A percentile compares a stretch with the other conserved stretches of the same genome.
These are phyloP conservation scores for Agaricus subrufescens DNA, from an alignment of 768 basidiomycete genomes.

Conservation along the genomic window DNA sequence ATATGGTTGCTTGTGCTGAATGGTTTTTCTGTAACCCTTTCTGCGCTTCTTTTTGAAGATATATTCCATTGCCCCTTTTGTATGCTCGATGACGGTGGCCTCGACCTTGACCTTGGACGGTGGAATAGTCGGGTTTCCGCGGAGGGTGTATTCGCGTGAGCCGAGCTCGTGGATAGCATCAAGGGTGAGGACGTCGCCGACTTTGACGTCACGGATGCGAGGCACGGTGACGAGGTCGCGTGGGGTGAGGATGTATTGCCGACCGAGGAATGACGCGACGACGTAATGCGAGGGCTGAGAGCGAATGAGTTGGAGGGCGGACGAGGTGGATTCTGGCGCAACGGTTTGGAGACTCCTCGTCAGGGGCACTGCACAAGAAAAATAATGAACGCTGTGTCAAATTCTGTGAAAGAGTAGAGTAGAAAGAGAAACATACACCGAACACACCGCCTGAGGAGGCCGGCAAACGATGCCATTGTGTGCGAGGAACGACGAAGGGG, in stretches of 20 bases:
- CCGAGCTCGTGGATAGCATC: constrained; percentile 92
- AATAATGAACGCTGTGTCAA: neutral
- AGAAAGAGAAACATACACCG: constrained; percentile 21
- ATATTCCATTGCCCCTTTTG: constrained; percentile 87
- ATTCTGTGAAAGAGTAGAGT: neutral
- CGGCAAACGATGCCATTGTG: constrained; percentile 24
- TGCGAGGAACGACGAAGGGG: neutral
- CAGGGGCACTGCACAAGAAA: constrained; percentile 13
- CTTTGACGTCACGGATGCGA: constrained; percentile 75
- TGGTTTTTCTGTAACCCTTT: constrained; percentile 96
- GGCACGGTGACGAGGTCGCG: constrained; percentile 93
- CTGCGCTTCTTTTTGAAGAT: constrained; percentile 97
- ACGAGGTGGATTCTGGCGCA: constrained; percentile 36
- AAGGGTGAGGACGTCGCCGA: constrained; percentile 81
- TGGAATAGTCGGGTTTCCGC: constrained; percentile 71
- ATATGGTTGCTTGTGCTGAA: constrained; percentile 90
- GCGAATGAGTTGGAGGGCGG: constrained; percentile 77
- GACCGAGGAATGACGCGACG: constrained; percentile 81
- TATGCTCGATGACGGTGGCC: constrained; percentile 96
- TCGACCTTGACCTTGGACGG: constrained; percentile 63
- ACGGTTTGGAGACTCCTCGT: constrained; percentile 19
- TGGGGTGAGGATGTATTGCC: constrained; percentile 85
- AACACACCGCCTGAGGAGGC: constrained; percentile 26
- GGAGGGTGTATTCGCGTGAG: constrained; percentile 90
- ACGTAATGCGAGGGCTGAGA: constrained; percentile 93